Evolutionary conservation across 768 basidiomycete genomes (phyloP).

Genomic region (Podaxis sp.): DNA sequence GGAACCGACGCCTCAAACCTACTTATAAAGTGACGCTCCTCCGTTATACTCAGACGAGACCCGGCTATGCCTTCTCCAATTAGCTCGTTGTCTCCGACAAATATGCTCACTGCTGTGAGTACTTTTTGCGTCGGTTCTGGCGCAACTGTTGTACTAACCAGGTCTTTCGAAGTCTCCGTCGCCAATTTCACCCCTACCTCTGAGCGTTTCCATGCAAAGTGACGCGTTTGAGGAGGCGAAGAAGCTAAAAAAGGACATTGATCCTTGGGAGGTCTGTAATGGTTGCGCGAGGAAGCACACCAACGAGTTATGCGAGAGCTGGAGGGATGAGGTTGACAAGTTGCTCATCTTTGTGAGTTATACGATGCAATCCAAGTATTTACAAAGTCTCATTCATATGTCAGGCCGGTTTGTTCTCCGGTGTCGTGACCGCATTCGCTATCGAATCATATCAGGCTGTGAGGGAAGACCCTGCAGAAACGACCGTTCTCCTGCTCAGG

Average conservation of each 20-base stretch:
- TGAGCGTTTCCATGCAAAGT: neutral
- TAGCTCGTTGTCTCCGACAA: neutral
- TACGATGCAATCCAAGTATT: neutral
- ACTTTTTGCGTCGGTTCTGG: neutral
- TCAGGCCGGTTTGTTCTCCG: constrained; percentile 28
- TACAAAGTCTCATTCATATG: neutral
- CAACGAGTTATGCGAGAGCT: constrained; percentile 11
- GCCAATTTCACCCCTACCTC: neutral
- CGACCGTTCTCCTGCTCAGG: constrained; percentile 14
- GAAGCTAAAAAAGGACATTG: neutral
- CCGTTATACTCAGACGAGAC: neutral
- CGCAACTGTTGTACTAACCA: neutral
- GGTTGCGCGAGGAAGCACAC: constrained; percentile 11
- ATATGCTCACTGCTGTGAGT: neutral
- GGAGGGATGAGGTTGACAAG: constrained; percentile 17
- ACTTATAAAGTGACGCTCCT: neutral
- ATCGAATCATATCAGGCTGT: constrained; percentile 24
- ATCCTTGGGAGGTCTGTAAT: constrained; percentile 14
- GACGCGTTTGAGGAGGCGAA: neutral
- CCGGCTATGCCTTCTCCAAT: neutral
- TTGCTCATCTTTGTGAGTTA: constrained; percentile 15
- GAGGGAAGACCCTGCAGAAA: constrained; percentile 20
- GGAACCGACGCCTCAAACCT: neutral
- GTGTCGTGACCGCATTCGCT: constrained; percentile 25
- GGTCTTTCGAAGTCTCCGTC: neutral